A percentile compares a stretch with the other conserved stretches of the same genome.
These are phyloP conservation scores for Mrakia gelida DNA, from an alignment of 768 basidiomycete species.

Conservation along the genomic window DNA sequence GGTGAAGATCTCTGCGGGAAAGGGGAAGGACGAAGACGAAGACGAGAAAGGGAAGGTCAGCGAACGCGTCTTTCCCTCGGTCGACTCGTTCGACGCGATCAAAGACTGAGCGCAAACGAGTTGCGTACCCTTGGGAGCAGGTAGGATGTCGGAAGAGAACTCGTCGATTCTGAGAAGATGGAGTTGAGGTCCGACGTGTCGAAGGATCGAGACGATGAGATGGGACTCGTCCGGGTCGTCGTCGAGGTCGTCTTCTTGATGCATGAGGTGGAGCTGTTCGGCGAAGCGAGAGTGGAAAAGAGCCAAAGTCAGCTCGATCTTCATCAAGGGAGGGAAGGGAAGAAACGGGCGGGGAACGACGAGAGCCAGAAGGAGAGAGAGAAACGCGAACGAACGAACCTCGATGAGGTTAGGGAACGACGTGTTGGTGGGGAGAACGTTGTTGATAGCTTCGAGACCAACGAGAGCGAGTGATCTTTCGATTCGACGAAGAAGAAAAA, in stretches of 20 bases:
- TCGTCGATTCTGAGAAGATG: constrained; percentile 25
- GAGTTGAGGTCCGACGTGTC: constrained; percentile 19
- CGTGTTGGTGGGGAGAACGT: background rate
- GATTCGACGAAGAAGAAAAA: background rate
- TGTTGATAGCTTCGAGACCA: constrained; percentile 20
- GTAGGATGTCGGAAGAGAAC: constrained; percentile 17
- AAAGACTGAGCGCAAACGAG: too few relatives aligned
- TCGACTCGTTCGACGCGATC: too few relatives aligned
- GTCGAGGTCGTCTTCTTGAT: constrained; percentile 23
- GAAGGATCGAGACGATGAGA: constrained; percentile 22
- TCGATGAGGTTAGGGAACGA: constrained; percentile 6
- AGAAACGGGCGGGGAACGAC: too few relatives aligned
- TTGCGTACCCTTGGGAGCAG: constrained; percentile 7
- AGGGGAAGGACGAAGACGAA: background rate
- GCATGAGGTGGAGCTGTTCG: constrained; percentile 25
- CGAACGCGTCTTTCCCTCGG: background rate
- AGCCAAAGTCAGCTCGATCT: background rate
- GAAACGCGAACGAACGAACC: background rate
- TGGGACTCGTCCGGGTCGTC: constrained; percentile 5
- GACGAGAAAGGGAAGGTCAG: background rate
- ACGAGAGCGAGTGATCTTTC: constrained; percentile 22
- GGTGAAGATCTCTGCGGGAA: constrained; percentile 11
- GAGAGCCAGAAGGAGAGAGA: background rate
- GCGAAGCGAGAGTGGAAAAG: background rate
- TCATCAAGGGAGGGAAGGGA: background rate